phyloP scores from a whole-genome alignment of 768 basidiomycete species.

The Suillus lakei region DNA sequence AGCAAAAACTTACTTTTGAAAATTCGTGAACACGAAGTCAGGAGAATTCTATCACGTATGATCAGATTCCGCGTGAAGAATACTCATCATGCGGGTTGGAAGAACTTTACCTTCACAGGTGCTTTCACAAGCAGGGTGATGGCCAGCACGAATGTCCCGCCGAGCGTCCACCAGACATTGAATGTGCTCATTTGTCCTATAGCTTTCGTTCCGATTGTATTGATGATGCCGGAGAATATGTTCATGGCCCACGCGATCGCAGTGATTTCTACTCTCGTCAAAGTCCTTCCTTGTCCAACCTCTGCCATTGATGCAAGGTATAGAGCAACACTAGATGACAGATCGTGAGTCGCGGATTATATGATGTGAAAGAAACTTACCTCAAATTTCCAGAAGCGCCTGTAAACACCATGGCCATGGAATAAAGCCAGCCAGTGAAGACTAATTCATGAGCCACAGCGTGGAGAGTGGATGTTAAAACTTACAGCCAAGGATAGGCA shows the following conservation, averaged over 20 bases:
- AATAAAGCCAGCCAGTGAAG: conserved; percentile 62
- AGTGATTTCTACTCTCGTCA: conserved; percentile 53
- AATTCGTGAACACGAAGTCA: conserved; percentile 59
- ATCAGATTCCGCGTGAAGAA: conserved; percentile 2
- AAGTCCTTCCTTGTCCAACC: conserved; percentile 48
- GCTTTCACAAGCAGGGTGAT: conserved; percentile 61
- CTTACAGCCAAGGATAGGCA: conserved; percentile 58
- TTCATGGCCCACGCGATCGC: conserved; percentile 64
- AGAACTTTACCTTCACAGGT: conserved; percentile 48
- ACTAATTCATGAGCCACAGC: conserved; percentile 15
- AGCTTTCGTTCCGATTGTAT: conserved; percentile 61
- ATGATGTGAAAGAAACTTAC: conserved; percentile 25
- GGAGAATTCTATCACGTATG: conserved; percentile 48
- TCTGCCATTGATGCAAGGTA: conserved; percentile 58
- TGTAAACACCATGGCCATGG: conserved; percentile 64
- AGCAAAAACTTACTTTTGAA: conserved; percentile 48
- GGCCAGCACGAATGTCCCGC: conserved; percentile 59
- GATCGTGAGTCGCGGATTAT: background rate
- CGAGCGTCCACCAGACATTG: conserved; percentile 66
- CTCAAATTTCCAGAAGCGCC: conserved; percentile 63
- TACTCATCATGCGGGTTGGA: conserved; percentile 24
- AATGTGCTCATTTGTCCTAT: conserved; percentile 59
- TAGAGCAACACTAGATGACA: conserved; percentile 46
- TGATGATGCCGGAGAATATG: conserved; percentile 56
- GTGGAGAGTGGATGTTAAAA: conserved; percentile 6